Conservation (phyloP, 441 rosid species). For the Adansonia gregorii region DNA sequence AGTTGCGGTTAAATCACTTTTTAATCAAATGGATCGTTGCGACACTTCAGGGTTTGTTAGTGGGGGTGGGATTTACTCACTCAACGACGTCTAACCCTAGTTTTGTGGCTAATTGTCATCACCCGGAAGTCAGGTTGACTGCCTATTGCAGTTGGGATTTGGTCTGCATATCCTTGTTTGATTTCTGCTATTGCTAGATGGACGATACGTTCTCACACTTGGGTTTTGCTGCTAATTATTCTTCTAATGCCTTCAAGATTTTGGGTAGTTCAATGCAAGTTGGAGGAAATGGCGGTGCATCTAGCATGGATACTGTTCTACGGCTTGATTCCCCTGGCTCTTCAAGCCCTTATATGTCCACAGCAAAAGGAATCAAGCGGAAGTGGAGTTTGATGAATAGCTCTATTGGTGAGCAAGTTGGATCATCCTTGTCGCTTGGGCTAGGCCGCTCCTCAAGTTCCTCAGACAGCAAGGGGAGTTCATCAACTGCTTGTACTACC, state of each 20-base stretch:
- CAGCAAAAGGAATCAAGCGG: slow-evolving; percentile 68
- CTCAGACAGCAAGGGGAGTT: slow-evolving; percentile 90
- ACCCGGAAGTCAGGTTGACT: slow-evolving; percentile 67
- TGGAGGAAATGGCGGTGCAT: slow-evolving; percentile 42
- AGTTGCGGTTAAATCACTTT: slow-evolving; percentile 32
- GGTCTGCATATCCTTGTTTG: slow-evolving; percentile 43
- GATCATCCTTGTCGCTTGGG: slow-evolving; percentile 78
- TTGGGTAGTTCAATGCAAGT: slow-evolving; percentile 53
- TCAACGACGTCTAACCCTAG: slow-evolving; percentile 42
- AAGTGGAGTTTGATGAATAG: slow-evolving; percentile 67
- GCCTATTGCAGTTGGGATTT: slow-evolving; percentile 42
- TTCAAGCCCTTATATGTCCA: slow-evolving; percentile 41
- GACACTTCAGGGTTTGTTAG: slow-evolving; percentile 96
- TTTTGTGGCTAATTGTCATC: slow-evolving; percentile 39
- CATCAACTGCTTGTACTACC: slow-evolving; percentile 73
- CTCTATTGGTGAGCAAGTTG: slow-evolving; percentile 49
- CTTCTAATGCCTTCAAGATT: slow-evolving; percentile 58
- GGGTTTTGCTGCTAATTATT: slow-evolving; percentile 52
- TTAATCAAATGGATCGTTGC: slow-evolving; percentile 72
- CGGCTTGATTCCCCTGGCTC: slow-evolving; percentile 77
- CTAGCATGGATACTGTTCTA: slow-evolving; percentile 60
- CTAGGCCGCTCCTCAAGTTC: slow-evolving; percentile 79
- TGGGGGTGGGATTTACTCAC: slow-evolving; percentile 66
- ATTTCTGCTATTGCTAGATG: slow-evolving; percentile 50
- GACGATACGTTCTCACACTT: slow-evolving; percentile 53